Evolutionary conservation across 2,329 filamentous ascomycete genomes (phyloP), one percentile per base, ranked within the genome.

Genomic region (Fusarium denticulatum): DNA sequence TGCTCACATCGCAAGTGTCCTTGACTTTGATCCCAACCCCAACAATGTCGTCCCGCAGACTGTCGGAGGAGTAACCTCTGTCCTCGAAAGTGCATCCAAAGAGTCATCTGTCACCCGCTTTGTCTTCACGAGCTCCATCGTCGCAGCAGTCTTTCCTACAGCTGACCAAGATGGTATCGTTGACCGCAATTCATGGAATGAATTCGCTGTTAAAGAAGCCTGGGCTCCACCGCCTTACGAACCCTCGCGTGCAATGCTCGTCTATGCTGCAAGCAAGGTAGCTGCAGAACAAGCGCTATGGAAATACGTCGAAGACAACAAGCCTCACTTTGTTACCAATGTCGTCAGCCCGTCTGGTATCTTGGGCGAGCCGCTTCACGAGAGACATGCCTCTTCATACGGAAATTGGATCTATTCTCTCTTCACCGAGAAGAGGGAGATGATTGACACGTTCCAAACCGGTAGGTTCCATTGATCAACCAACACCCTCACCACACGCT

Each of bases 1-100:
- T 55, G 79, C 83, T 22, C 86, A 88, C 67, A 79, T 85, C 15
- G 86, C 87, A 1, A 82, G 83, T 22, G 80, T 84, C 24, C 67
- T 85, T 4, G 79, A 77, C 2, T 83, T 84, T 52, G 79, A 78
- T 8, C 75, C 81, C 0, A 78, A 87, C 22, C 84, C 86, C 3
- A 78, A 85, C 18, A 72, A 80, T 1, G 83, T 86, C 14, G 84
- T 89, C 24, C 80, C 82, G 0, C 79, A 79, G 1, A 83, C 81
- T 1, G 76, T 85, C 11, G 68, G 74, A 1, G 82, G 82, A 11
- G 79, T 80, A 1, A 73, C 80, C 9, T 82, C 83, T 42, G 80
- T 85, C 8, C 79, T 88, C 3, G 77, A 81, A 4, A 81, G 86
- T 4, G 84, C 84, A 1, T 76, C 80, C 2, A 82, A 82, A 40